Evolutionary conservation across 352 stramenopile species (phyloP), one percentile per base, ranked within the genome.

Genomic region (Phytophthora tentaculata): DNA sequence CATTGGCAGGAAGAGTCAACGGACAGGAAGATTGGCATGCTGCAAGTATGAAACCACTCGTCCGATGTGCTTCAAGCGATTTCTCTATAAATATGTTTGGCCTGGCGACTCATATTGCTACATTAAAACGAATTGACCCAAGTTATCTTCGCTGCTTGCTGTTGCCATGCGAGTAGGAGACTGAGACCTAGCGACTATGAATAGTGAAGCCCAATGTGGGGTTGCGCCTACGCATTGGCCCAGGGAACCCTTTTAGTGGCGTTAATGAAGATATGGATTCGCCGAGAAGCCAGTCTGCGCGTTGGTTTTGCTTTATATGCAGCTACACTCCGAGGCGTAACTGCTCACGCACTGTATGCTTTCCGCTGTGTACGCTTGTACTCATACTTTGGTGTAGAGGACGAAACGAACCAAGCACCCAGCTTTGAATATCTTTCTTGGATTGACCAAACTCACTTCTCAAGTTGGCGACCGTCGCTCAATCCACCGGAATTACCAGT

Each of bases 341-440:
- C 70, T 77, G 70, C 65, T 64, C 61, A 12, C 16, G 29, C 24
- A 53, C 44, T 61, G 35, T 55, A 59, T 48, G 41, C 44, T 12
- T 59, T 32, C 49, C 35, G 22, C 43, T 26, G 14, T 59, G 20
- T 37, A 20, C 56, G 51, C 43, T 52, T 12, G 39, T 29, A 59
- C 19, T 50, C 48, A 51, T 52, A 53, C 23, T 35, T 24, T 20
- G 43, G 26, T 14, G 39, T 47, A 49, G 48, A 71, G 62, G 50
- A 48, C 17, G 58, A 73, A 76, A 74, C 70, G 56, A 77, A 74
- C 65, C 19, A 64, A 24, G 37, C 49, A 61, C 62, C 37, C 47
- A 67, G 52, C 51, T 45, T 28, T 37, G 48, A 67, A 77, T 80
- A 80, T 80, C 69, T 82, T 82, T 80, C 50, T 67, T 57, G 52